Base-by-base conservation (phyloP, 78 protist genomes). In the Guillardia theta region DNA sequence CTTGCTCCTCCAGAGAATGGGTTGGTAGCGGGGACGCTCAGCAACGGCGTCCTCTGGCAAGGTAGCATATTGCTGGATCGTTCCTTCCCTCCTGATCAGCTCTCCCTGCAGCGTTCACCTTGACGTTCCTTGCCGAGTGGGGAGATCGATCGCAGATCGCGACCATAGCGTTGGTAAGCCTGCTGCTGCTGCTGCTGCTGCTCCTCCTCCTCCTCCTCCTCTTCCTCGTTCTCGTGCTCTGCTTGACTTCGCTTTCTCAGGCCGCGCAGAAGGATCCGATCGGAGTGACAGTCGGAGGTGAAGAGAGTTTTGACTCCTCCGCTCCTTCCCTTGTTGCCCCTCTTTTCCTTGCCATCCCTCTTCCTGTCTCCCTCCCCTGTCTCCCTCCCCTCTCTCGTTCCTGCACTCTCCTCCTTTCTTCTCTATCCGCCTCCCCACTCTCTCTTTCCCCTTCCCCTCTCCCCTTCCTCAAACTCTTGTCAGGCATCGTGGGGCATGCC, bases 111-210 rank as follows among this genome's bases (percentile, higher is more conserved):
- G 18, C 90, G 10, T 97, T 97, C 88, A 48, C 76, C 36, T 92
- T 97, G 80, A 97, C 98, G 47, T 96, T 97, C 94, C 43, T 97
- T 21, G 98, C 98, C 70, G 98, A 97, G 95, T 96, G 97, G 97
- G 98, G 98, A 33, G 98, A 97, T 92, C 96, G 98, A 30, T 95
- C 97, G 22, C 98, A 97, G 96, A 88, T 96, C 39, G 15, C 97
- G 18, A 96, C 98, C 46, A 94, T 95, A 37, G 46, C 83, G 10
- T 53, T 53, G n/a, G n/a, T n/a, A n/a, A n/a, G 2, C 70, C 87
- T 15, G 36, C 78, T 64, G 10, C 78, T 64, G 36, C 78, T 64
- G 36, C 78, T 64, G 36, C 78, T 64, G 36, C 78, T 64, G 36
- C 78, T 27, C 58, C 58, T 8, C 27, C 2, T 58, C 27, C 70